These are phyloP conservation scores for Schwanniomyces vanrijiae DNA, from an alignment of 805 yeast species.

Conservation along the genomic window DNA sequence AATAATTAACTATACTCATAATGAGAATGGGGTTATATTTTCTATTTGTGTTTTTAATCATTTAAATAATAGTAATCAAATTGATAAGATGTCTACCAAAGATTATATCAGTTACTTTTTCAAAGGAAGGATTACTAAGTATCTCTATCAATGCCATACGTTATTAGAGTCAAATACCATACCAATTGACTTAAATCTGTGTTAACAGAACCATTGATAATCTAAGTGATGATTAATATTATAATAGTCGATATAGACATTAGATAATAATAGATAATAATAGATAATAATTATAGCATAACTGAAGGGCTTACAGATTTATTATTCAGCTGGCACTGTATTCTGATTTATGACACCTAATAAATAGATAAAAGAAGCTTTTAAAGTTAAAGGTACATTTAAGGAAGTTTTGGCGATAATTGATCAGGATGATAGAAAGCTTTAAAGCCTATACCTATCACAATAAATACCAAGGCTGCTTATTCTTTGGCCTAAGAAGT, in stretches of 20 bases:
- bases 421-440: too few relatives aligned
- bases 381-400: too few relatives aligned
- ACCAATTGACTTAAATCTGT: background rate
- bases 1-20: background rate
- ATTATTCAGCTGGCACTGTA: background rate
- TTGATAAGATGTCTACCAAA: background rate
- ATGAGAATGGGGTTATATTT: background rate
- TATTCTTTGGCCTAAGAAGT: too few relatives aligned
- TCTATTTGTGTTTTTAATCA: background rate
- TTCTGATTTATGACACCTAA: too few relatives aligned
- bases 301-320: conserved; percentile 1
- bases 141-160: background rate
- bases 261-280: background rate
- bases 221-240: background rate
- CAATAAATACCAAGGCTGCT: too few relatives aligned
- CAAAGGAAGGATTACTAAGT: background rate
- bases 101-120: background rate
- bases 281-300: background rate
- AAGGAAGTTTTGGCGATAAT: too few relatives aligned
- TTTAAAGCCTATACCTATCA: too few relatives aligned
- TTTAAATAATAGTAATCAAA: background rate
- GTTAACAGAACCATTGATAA: background rate
- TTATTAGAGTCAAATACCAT: background rate
- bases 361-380: too few relatives aligned
- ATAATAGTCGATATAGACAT: background rate